Conservation (phyloP, 108 stramenopile species). For the Fistulifera solaris region DNA sequence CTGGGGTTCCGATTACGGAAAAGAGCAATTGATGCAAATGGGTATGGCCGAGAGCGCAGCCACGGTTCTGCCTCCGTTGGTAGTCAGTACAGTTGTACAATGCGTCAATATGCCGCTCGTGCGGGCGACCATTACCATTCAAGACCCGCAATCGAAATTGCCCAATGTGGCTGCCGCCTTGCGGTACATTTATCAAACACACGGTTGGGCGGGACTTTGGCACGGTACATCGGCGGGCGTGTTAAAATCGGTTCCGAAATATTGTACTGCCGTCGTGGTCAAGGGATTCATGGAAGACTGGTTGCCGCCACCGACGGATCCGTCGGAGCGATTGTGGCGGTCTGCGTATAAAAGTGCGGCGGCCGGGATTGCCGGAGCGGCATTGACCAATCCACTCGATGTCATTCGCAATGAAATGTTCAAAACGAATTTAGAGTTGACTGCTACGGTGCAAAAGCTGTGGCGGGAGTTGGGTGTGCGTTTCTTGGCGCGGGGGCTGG, state of each 20-base stretch:
- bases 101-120: conserved; percentile 93
- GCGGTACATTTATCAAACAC: conserved; percentile 52
- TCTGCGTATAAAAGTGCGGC: conserved; percentile 80
- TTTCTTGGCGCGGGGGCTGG: conserved; percentile 74
- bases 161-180: not conserved
- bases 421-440: conserved; percentile 81
- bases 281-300: conserved; percentile 76
- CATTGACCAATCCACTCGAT: conserved; percentile 94
- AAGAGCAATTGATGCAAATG: conserved; percentile 15
- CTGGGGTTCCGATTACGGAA: conserved; percentile 84
- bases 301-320: conserved; percentile 41
- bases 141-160: conserved; percentile 57
- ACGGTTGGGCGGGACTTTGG: conserved; percentile 78
- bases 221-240: conserved; percentile 91
- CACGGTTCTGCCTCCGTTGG: conserved; percentile 74
- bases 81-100: conserved; percentile 80
- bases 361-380: conserved; percentile 94
- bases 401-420: conserved; percentile 99
- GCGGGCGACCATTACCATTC: conserved; percentile 82
- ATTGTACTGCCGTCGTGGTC: conserved; percentile 85
- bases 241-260: conserved; percentile 98
- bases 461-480: conserved; percentile 43
- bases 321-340: conserved; percentile 55
- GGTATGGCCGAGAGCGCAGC: conserved; percentile 22
- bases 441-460: conserved; percentile 41